Conservation (phyloP, 176 grass and related monocot genomes). For the Zoysia japonica region DNA sequence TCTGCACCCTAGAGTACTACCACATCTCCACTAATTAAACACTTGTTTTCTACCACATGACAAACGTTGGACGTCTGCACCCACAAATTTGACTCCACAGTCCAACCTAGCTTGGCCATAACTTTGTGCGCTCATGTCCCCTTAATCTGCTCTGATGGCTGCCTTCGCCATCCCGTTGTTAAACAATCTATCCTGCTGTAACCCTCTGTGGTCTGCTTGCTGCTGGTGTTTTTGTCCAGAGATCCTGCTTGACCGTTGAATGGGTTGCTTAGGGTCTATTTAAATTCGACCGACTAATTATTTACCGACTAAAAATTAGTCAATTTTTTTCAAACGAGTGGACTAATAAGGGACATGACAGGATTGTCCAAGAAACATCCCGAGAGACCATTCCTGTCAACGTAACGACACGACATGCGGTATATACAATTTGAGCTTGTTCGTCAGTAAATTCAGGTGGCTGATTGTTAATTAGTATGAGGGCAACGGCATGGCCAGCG, state of each 20-base stretch:
- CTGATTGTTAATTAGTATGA: not conserved
- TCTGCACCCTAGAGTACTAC: not conserved
- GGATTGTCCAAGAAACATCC: conserved; percentile 36
- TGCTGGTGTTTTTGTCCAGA: conserved; percentile 24
- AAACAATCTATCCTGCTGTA: conserved; percentile 32
- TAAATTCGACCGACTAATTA: not conserved
- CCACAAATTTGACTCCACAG: not conserved
- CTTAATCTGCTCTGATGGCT: conserved; percentile 21
- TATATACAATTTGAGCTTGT: not conserved
- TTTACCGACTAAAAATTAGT: not conserved
- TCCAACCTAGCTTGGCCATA: not conserved
- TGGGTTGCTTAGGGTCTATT: no score
- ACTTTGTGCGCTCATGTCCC: conserved; percentile 25
- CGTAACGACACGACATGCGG: conserved; percentile 25
- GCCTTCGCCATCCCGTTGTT: conserved; percentile 31
- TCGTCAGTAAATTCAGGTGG: conserved; percentile 16
- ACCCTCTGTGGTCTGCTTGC: conserved; percentile 30
- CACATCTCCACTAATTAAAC: conserved; percentile 15
- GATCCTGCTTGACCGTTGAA: conserved; percentile 47
- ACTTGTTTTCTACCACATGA: not conserved
- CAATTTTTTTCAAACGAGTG: conserved; percentile 10
- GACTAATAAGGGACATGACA: not conserved
- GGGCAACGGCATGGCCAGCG: conserved; percentile 18
- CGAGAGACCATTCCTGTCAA: conserved; percentile 14
- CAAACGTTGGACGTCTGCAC: conserved; percentile 17